phyloP scores from a whole-genome alignment of 768 basidiomycete genomes.

The Fomitopsis pulvina region DNA sequence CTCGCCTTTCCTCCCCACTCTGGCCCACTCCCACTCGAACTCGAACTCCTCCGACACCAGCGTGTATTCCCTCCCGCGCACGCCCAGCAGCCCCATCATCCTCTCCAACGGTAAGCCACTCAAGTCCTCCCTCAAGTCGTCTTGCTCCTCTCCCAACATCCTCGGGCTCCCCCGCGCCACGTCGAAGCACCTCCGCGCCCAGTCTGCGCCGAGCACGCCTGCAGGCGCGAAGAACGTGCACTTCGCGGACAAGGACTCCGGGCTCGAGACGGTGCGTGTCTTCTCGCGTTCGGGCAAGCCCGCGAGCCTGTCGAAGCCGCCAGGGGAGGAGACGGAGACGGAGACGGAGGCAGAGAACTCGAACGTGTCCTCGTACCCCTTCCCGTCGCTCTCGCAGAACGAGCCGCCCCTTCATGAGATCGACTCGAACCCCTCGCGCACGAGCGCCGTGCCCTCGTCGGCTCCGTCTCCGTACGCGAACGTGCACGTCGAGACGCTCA shows the following conservation, averaged over 20 bases:
- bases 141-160: constrained; percentile 43
- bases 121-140: constrained; percentile 76
- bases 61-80: constrained; percentile 23
- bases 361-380: constrained; percentile 19
- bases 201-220: constrained; percentile 61
- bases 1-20: constrained; percentile 19
- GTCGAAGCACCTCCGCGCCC: constrained; percentile 32
- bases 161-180: constrained; percentile 26
- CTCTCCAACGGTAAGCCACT: constrained; percentile 80
- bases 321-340: constrained; percentile 37
- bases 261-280: constrained; percentile 52
- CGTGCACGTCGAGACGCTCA: constrained; percentile 32
- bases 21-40: constrained; percentile 15
- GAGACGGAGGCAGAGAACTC: constrained; percentile 30
- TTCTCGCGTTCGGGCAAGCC: constrained; percentile 68
- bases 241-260: constrained; percentile 61
- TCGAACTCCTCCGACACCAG: constrained; percentile 5
- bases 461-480: constrained; percentile 26
- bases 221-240: constrained; percentile 74
- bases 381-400: constrained; percentile 13
- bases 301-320: constrained; percentile 48
- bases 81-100: constrained; percentile 35
- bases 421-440: constrained; percentile 31
- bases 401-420: constrained; percentile 20
- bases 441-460: constrained; percentile 28